Conservation (phyloP, 2,329 filamentous ascomycete species). For the Monosporascus sp. region DNA sequence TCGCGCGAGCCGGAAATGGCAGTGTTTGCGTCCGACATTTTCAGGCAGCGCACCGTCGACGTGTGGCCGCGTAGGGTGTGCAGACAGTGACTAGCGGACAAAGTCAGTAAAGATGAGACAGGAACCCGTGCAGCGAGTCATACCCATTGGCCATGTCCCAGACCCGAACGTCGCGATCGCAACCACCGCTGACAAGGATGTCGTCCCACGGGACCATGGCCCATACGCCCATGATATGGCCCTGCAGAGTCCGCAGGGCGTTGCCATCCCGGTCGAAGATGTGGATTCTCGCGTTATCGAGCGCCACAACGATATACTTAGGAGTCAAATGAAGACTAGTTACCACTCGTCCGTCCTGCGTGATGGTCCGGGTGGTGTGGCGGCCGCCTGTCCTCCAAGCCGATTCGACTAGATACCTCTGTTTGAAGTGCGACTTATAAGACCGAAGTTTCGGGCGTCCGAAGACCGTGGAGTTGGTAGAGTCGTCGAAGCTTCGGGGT, state of each 20-base stretch:
- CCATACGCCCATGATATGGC: constrained; percentile 99
- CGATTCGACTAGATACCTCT: constrained; percentile 92
- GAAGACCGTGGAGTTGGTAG: constrained; percentile 31
- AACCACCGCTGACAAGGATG: constrained; percentile 89
- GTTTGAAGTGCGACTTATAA: constrained; percentile 96
- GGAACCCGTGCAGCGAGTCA: constrained; percentile 22
- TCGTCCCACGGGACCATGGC: constrained; percentile 99
- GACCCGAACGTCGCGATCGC: constrained; percentile 91
- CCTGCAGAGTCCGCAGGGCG: constrained; percentile 81
- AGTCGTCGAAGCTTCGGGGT: constrained; percentile 53
- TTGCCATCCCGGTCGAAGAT: constrained; percentile 92
- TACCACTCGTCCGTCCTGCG: constrained; percentile 92
- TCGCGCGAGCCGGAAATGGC: constrained; percentile 96
- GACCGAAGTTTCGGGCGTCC: constrained; percentile 65
- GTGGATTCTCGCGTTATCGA: constrained; percentile 98
- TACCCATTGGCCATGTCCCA: constrained; percentile 95
- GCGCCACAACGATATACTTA: constrained; percentile 94
- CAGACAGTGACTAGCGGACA: constrained; percentile 55
- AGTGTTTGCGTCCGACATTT: constrained; percentile 92
- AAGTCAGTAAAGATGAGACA: constrained; percentile 20
- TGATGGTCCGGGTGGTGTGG: constrained; percentile 80
- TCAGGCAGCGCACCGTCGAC: constrained; percentile 91
- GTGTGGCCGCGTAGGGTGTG: constrained; percentile 91
- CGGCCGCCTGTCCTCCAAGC: constrained; percentile 93
- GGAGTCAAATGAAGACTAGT: constrained; percentile 90